These are phyloP conservation scores for Colletotrichum musae DNA, from an alignment of 2,329 filamentous ascomycete species.

Conservation along the genomic window DNA sequence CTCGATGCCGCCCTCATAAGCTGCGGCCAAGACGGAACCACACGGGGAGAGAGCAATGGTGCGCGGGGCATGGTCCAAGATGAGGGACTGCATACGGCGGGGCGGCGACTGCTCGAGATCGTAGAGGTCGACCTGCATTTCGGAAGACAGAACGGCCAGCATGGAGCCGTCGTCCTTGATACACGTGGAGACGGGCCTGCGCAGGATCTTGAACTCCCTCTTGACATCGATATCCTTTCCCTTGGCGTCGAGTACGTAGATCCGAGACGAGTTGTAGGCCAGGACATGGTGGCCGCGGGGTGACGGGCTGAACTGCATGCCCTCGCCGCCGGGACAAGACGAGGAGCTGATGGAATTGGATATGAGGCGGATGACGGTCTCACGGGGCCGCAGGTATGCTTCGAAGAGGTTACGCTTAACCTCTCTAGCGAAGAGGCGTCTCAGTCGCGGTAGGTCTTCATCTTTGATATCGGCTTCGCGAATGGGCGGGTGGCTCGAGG, in stretches of 20 bases:
- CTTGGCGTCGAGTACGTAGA: conserved; percentile 82
- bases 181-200: conserved; percentile 82
- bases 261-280: conserved; percentile 87
- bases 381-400: conserved; percentile 78
- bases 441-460: conserved; percentile 71
- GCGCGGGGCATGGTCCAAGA: conserved; percentile 83
- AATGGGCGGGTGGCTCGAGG: conserved; percentile 62
- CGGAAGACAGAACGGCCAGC: conserved; percentile 84
- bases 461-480: conserved; percentile 55
- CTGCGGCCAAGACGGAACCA: conserved; percentile 85
- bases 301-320: conserved; percentile 87
- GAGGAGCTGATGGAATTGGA: conserved; percentile 89
- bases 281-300: conserved; percentile 81
- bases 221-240: conserved; percentile 73
- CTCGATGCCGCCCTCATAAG: conserved; percentile 91
- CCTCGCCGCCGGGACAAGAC: conserved; percentile 86
- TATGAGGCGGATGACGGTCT: conserved; percentile 83
- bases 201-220: conserved; percentile 84
- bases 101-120: conserved; percentile 76
- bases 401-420: conserved; percentile 85
- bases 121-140: conserved; percentile 91
- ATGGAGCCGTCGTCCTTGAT: conserved; percentile 84
- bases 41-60: conserved; percentile 86
- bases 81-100: conserved; percentile 79
- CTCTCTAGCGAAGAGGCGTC: conserved; percentile 77